phyloP scores from a whole-genome alignment of 805 yeast species.

The Ogataea pini region DNA sequence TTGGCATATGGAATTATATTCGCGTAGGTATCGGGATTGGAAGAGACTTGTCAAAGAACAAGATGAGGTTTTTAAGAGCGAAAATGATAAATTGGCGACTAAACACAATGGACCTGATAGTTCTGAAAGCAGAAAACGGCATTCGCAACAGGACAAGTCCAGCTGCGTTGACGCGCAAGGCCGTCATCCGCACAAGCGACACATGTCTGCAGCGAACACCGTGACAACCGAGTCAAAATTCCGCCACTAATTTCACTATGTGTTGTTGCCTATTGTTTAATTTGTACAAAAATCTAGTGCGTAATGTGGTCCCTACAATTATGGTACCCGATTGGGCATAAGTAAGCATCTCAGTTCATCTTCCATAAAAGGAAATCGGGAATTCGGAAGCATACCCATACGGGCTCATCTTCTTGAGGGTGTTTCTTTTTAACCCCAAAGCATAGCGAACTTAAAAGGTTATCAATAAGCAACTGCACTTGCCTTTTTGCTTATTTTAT shows the following conservation, averaged over 20 bases:
- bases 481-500: neutral
- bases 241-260: neutral
- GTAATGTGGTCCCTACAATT: neutral
- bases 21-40: constrained; percentile 82
- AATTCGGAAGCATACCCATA: too few species aligned
- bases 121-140: neutral
- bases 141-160: neutral
- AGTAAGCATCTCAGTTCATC: too few species aligned
- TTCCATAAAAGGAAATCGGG: too few species aligned
- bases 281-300: neutral
- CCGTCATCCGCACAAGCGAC: constrained; percentile 4
- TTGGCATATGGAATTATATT: constrained; percentile 84
- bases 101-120: neutral
- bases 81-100: neutral
- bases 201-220: neutral
- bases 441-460: neutral
- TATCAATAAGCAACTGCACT: too few species aligned
- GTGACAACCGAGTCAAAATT: neutral
- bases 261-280: neutral
- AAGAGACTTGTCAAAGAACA: constrained; percentile 50
- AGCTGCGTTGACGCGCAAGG: neutral
- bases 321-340: neutral
- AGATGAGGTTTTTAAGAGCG: neutral
- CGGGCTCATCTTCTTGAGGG: too few species aligned
- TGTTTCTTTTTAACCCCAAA: neutral